Base-by-base conservation (phyloP, 768 basidiomycete genomes). In the Calvatia gigantea region DNA sequence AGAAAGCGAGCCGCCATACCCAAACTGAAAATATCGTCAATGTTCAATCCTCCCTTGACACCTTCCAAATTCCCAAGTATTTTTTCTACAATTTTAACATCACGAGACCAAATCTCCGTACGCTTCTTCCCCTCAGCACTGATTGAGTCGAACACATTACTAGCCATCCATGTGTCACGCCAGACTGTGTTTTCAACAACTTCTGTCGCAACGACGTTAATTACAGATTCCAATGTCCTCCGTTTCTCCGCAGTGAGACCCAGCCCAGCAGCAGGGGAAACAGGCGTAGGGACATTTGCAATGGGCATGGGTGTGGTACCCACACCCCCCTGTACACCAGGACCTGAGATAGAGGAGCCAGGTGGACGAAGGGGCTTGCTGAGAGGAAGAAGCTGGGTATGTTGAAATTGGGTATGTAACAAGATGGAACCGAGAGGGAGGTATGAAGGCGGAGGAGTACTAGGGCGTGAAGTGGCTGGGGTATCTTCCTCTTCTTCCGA, bases 211-310 rank as follows among this genome's bases (percentile, higher is more conserved):
- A 91, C 66, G 38, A 81, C 79, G 45, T 75, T 75, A 3, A 83
- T 89, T 1, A 83, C 82, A 0, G 82, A 80, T 65, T 91, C 89
- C 21, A 92, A 70, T 1, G 81, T 81, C 64, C 82, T 85, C 2
- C 81, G 79, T 58, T 83, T 83, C 64, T 89, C 89, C 3, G 81
- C 80, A 1, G 82, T 73, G 1, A 81, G 77, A 3, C 86, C 86
- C 29, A 89, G 70, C 0, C 75, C 74, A 1, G 87, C 86, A 3
- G 88, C 89, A 17, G 91, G 91, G 0, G 91, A 93, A 2, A 93
- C 89, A 1, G 91, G 91, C 0, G 91, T 94, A 1, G 89, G 90
- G 0, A 86, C 90, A 11, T 75, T 76, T 7, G 62, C 62, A 7
- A 69, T 48, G 12, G 63, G 65, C 2, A 66, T 70, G 29, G 75